Conservation (phyloP, 148 eudicot species). For the Diospyros kaki region DNA sequence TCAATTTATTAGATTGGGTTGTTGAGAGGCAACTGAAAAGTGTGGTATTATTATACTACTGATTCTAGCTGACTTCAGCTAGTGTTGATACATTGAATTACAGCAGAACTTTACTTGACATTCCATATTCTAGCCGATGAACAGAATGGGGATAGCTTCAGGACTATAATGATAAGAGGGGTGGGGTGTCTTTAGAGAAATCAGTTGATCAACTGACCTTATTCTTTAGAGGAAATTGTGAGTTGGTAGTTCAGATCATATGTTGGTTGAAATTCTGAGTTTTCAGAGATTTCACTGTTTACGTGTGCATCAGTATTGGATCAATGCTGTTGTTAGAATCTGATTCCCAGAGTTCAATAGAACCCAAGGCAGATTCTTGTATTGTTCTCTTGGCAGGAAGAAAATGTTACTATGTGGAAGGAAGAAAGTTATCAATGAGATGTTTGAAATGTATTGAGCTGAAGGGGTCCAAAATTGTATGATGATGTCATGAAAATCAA, state of each 20-base stretch:
- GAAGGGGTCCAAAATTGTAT: no score
- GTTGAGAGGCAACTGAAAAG: neutral
- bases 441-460: no score
- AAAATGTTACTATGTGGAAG: neutral
- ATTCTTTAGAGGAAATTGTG: neutral
- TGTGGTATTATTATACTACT: no score
- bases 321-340: neutral
- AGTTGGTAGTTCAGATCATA: neutral
- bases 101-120: no score
- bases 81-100: no score
- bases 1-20: neutral
- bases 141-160: neutral
- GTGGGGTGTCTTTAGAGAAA: no score
- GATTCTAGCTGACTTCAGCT: no score
- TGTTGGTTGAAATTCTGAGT: neutral
- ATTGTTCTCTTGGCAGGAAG: neutral
- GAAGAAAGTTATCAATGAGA: neutral
- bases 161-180: neutral
- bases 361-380: neutral
- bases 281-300: neutral
- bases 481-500: no score
- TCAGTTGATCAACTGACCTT: neutral
- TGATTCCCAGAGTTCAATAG: neutral
- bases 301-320: neutral
- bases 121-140: neutral